Conservation (phyloP, 257 asterid species). For the Solanum virginianum region DNA sequence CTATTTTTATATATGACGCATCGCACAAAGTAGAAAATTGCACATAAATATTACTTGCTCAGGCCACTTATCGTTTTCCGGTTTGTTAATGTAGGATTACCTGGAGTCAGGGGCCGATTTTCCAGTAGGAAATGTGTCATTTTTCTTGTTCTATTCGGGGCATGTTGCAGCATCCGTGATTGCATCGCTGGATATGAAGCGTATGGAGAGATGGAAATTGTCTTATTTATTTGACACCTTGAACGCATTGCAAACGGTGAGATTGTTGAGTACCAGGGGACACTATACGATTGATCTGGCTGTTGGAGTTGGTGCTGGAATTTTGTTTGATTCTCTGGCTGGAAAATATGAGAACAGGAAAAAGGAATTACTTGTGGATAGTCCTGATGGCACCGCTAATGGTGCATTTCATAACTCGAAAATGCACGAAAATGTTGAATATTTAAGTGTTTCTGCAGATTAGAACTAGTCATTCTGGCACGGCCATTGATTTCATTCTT, state of each 20-base stretch:
- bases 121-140: conserved; percentile 23
- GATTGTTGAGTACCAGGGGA: conserved; percentile 18
- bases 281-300: conserved; percentile 23
- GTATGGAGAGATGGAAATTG: conserved; percentile 13
- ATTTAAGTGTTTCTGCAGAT: neutral
- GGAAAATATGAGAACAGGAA: conserved; percentile 1
- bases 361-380: neutral
- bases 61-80: neutral
- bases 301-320: conserved; percentile 22
- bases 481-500: neutral
- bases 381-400: neutral
- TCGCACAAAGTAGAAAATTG: neutral
- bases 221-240: conserved; percentile 7
- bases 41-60: neutral
- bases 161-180: conserved; percentile 24
- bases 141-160: conserved; percentile 24
- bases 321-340: conserved; percentile 13
- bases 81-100: conserved; percentile 1
- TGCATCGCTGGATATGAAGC: conserved; percentile 16
- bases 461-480: neutral
- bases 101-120: conserved; percentile 23
- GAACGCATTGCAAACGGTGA: conserved; percentile 8
- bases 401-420: conserved; percentile 1
- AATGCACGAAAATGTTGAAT: neutral
- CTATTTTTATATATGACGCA: neutral